These are phyloP conservation scores for Cutaneotrichosporon curvatum DNA, from an alignment of 1,284 basidiomycete genomes.

Conservation along the genomic window DNA sequence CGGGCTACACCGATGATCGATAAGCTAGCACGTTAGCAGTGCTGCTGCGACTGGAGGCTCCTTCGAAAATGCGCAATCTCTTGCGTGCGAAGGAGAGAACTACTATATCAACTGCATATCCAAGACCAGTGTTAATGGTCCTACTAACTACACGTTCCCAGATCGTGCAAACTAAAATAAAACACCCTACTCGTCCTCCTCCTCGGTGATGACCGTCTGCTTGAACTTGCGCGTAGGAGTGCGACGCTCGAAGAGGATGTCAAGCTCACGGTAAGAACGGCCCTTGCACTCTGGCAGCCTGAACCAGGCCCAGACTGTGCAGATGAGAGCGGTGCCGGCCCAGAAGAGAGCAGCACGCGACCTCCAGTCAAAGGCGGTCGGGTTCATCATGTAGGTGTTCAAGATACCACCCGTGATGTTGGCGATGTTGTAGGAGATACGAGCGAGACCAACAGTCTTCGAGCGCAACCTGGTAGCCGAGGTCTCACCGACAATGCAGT, in stretches of 20 bases:
- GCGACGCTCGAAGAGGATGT: conserved; percentile 42
- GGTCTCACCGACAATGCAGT: conserved; percentile 44
- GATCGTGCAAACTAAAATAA: no score
- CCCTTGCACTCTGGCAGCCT: conserved; percentile 33
- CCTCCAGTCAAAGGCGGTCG: conserved; percentile 16
- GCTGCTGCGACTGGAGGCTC: no score
- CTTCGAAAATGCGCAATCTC: no score
- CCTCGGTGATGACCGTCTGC: conserved; percentile 28
- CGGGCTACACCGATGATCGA: no score
- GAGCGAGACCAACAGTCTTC: conserved; percentile 49
- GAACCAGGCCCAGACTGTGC: conserved; percentile 19
- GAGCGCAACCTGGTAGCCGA: conserved; percentile 46
- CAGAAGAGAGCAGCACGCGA: conserved; percentile 44
- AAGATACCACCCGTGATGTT: conserved; percentile 12
- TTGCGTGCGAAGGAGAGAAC: no score
- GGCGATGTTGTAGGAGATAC: conserved; percentile 46
- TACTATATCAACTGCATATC: no score
- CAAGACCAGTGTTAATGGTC: no score
- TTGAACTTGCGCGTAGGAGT: conserved; percentile 41
- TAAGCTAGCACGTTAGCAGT: no score
- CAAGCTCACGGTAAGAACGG: conserved; percentile 45
- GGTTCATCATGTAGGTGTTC: conserved; percentile 20
- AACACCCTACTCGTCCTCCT: conserved; percentile 6
- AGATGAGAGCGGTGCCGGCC: conserved; percentile 29
- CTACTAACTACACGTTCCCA: no score